A percentile compares a stretch with the other conserved stretches of the same genome.
These are phyloP conservation scores for Phtheirospermum japonicum DNA, from an alignment of 257 asterid species.

Conservation along the genomic window DNA sequence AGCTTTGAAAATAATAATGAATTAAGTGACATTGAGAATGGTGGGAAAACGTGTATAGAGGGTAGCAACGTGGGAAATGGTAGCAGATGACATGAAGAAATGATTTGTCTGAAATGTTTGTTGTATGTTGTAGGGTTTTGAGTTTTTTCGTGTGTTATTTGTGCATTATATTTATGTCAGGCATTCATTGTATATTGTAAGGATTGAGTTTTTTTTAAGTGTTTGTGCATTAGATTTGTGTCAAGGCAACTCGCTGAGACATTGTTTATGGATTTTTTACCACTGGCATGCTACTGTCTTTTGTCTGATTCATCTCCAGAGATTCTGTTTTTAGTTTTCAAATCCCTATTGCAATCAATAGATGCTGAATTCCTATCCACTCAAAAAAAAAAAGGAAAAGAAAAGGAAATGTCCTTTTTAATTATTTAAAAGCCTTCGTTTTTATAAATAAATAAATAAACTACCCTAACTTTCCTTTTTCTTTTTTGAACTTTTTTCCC, in stretches of 20 bases:
- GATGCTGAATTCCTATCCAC: too few relatives aligned
- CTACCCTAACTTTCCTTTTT: too few relatives aligned
- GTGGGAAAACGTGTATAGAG: slow-evolving; percentile 41
- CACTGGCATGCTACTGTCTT: too few relatives aligned
- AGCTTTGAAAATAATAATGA: slow-evolving; percentile 59
- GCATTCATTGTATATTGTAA: neutral
- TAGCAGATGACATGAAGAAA: slow-evolving; percentile 39
- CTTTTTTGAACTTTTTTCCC: too few relatives aligned
- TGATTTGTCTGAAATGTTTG: neutral
- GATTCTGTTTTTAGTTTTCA: too few relatives aligned
- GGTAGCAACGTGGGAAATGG: slow-evolving; percentile 46
- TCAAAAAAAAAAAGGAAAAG: too few relatives aligned
- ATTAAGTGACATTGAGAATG: slow-evolving; percentile 35
- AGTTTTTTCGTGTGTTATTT: slow-evolving; percentile 26
- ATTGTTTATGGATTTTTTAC: slow-evolving; percentile 18
- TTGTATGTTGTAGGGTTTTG: slow-evolving; percentile 22
- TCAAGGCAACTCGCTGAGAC: slow-evolving; percentile 89
- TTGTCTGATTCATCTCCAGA: neutral
- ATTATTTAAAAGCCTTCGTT: neutral
- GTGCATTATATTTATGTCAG: slow-evolving; percentile 32
- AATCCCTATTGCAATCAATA: too few relatives aligned
- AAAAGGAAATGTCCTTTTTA: neutral
- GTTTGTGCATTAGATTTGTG: slow-evolving; percentile 41
- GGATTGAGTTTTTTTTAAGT: slow-evolving; percentile 23
- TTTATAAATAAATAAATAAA: too few relatives aligned